Conservation (phyloP, 2,329 filamentous ascomycete species). For the Pseudogymnoascus sp. region DNA sequence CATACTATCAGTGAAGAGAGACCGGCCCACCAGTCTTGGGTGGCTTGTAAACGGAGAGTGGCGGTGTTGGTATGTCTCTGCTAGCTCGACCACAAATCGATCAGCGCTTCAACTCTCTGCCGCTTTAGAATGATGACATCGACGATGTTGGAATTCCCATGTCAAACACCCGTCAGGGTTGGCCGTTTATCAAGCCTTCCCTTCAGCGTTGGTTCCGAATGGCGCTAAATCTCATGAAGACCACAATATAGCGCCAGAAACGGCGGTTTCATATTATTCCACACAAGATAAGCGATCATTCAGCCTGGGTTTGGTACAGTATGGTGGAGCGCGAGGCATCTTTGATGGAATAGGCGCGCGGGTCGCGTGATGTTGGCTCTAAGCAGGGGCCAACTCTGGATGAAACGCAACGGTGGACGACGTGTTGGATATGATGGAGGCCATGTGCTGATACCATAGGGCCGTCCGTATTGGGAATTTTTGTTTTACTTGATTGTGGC, state of each 20-base stretch:
- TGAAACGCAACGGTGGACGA: not conserved
- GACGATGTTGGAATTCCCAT: not conserved
- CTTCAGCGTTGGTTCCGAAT: not conserved
- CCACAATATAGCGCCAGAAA: not conserved
- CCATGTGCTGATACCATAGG: not conserved
- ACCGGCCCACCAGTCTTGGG: not conserved
- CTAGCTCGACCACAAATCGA: not conserved
- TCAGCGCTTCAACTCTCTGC: not conserved
- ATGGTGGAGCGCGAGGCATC: not conserved
- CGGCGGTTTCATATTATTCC: not conserved
- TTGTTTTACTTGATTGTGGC: not conserved
- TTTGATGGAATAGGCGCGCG: not conserved
- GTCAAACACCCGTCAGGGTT: not conserved
- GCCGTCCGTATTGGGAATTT: not conserved
- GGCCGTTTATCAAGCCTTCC: not conserved
- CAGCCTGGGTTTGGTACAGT: not conserved
- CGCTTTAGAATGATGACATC: not conserved
- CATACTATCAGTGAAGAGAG: not conserved
- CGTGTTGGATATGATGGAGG: not conserved
- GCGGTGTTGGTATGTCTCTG: not conserved
- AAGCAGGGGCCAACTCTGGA: not conserved
- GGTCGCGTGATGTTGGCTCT: not conserved
- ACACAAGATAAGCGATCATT: not conserved
- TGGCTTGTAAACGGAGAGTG: not conserved
- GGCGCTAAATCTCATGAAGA: not conserved